Percentiles rank a stretch among this genome's conserved stretches.
Conservation (phyloP, 2,329 filamentous ascomycete species). For the Trichoderma guizhouense region DNA sequence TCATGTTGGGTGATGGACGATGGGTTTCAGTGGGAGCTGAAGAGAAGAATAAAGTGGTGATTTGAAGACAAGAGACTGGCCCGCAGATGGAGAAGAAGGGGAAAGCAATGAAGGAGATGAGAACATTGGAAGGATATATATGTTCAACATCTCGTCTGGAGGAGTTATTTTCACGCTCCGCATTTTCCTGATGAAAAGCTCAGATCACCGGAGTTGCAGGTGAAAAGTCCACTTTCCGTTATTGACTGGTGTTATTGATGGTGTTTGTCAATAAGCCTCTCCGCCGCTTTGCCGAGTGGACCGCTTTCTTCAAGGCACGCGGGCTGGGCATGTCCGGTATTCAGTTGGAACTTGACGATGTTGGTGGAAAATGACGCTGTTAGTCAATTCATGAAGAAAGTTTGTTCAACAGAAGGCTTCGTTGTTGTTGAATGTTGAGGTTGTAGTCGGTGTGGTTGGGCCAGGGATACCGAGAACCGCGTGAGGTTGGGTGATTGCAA, state of each 20-base stretch:
- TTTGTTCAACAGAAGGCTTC: not conserved
- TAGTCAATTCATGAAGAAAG: not conserved
- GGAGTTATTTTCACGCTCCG: not conserved
- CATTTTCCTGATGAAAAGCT: not conserved
- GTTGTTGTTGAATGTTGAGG: not conserved
- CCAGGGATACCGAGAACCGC: not conserved
- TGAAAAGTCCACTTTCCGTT: not conserved
- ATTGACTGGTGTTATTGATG: slow-evolving; percentile 14
- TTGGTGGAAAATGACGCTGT: not conserved
- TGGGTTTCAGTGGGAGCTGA: not conserved
- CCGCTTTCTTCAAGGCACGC: not conserved
- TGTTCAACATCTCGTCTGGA: not conserved
- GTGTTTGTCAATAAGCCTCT: slow-evolving; percentile 11
- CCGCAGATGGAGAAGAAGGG: not conserved
- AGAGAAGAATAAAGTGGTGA: not conserved
- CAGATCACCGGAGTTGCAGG: not conserved
- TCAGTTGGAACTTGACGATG: not conserved
- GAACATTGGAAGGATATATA: slow-evolving; percentile 2
- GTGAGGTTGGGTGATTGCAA: not conserved
- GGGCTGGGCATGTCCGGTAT: not conserved
- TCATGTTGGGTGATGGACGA: slow-evolving; percentile 24
- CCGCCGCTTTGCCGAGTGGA: not conserved
- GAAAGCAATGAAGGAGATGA: not conserved
- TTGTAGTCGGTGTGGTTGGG: not conserved
- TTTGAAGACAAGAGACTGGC: not conserved